phyloP scores from a whole-genome alignment of 2,329 filamentous ascomycete genomes.

The Sclerotinia glacialis region DNA sequence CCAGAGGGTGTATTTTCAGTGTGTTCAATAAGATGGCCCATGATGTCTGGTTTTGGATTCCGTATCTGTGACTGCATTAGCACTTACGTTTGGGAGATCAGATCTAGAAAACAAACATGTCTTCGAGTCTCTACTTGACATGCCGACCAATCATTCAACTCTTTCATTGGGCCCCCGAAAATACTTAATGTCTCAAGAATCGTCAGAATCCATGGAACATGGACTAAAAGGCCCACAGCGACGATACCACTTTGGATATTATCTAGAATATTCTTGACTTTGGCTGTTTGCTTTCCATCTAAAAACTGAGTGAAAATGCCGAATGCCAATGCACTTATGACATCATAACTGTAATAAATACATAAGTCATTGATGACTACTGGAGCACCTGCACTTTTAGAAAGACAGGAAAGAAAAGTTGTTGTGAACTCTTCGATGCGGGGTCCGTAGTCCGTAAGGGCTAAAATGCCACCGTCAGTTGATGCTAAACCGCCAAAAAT shows the following conservation, averaged over 20 bases:
- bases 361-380: constrained; percentile 30
- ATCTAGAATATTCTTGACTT: background rate
- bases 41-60: constrained; percentile 26
- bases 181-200: constrained; percentile 23
- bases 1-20: constrained; percentile 22
- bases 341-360: constrained; percentile 33
- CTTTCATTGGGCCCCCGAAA: constrained; percentile 14
- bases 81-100: no score
- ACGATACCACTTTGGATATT: background rate
- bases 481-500: no score
- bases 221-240: background rate
- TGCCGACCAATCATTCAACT: constrained; percentile 24
- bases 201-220: constrained; percentile 3
- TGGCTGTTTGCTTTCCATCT: background rate
- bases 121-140: constrained; percentile 25
- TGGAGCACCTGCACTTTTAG: constrained; percentile 18
- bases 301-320: constrained; percentile 22
- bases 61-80: constrained; percentile 12
- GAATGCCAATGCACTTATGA: constrained; percentile 33
- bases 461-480: background rate
- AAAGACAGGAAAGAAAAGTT: background rate
- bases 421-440: constrained; percentile 5
- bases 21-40: constrained; percentile 26
- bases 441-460: constrained; percentile 2
- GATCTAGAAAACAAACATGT: constrained; percentile 13